Evolutionary conservation across 345 rosid genomes (phyloP).

Genomic region (Aquilaria malaccensis): DNA sequence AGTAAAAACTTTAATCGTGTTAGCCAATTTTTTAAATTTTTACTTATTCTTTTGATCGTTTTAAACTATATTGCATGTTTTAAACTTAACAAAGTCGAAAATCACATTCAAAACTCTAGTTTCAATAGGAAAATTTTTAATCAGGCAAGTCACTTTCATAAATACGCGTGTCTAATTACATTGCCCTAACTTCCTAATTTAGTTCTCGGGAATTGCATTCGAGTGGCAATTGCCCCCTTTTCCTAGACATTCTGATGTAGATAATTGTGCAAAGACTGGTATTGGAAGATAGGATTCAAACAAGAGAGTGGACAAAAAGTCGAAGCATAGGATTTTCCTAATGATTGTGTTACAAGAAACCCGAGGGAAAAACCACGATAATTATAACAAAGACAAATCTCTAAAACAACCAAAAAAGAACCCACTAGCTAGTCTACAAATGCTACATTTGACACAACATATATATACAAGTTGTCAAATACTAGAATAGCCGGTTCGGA

Average conservation of each 20-base stretch:
- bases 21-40: slow-evolving; percentile 1
- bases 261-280: neutral
- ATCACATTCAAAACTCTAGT: no score
- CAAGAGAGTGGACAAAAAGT: slow-evolving; percentile 19
- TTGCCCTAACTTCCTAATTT: neutral
- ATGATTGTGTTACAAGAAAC: slow-evolving; percentile 30
- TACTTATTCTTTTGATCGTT: slow-evolving; percentile 4
- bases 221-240: slow-evolving; percentile 9
- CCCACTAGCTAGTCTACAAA: no score
- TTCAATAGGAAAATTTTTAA: no score
- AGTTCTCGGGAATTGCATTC: slow-evolving; percentile 14
- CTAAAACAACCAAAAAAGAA: neutral
- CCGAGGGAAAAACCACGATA: slow-evolving; percentile 6
- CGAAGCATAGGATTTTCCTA: slow-evolving; percentile 21
- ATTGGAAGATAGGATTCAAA: slow-evolving; percentile 2
- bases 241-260: neutral
- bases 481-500: neutral
- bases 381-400: slow-evolving; percentile 3
- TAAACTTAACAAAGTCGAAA: neutral
- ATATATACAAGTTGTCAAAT: no score
- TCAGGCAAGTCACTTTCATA: no score
- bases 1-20: no score
- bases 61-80: neutral
- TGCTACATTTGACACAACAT: no score
- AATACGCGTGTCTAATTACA: no score